Conservation (phyloP, 352 stramenopile species). For the Pythium inflatum region DNA sequence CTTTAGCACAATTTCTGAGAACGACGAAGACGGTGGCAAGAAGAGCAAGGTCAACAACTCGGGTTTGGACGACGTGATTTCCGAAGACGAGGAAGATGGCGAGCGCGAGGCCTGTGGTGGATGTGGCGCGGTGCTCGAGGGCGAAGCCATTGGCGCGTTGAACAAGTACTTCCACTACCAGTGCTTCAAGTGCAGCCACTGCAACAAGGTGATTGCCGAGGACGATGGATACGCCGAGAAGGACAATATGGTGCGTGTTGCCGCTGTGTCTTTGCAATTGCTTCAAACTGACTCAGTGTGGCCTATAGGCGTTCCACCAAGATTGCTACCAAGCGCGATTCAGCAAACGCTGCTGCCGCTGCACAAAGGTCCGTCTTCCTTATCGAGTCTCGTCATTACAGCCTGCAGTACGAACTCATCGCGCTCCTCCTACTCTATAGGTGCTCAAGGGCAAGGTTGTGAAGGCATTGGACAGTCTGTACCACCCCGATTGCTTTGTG, state of each 20-base stretch:
- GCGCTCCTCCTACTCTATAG: too few species aligned
- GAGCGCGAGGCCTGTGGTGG: slow-evolving; percentile 76
- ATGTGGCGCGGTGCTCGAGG: slow-evolving; percentile 70
- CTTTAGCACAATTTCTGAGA: slow-evolving; percentile 60
- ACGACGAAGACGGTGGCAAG: slow-evolving; percentile 36
- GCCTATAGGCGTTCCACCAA: slow-evolving; percentile 72
- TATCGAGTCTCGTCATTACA: too few species aligned
- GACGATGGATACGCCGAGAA: slow-evolving; percentile 85
- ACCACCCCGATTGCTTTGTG: slow-evolving; percentile 84
- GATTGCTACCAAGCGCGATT: slow-evolving; percentile 77
- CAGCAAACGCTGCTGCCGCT: slow-evolving; percentile 81
- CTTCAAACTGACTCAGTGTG: slow-evolving; percentile 11
- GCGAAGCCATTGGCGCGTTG: slow-evolving; percentile 77
- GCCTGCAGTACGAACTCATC: too few species aligned
- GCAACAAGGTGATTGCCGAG: slow-evolving; percentile 67
- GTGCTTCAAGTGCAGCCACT: slow-evolving; percentile 87
- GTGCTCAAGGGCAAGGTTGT: slow-evolving; percentile 85
- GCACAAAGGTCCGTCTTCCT: slow-evolving; percentile 59
- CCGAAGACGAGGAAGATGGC: slow-evolving; percentile 60
- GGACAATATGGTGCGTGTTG: slow-evolving; percentile 56
- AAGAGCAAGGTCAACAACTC: slow-evolving; percentile 14
- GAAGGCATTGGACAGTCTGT: slow-evolving; percentile 84
- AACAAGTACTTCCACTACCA: slow-evolving; percentile 86
- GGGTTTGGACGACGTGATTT: slow-evolving; percentile 23
- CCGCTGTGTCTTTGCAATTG: too few species aligned